Conservation (phyloP, 768 basidiomycete species). For the Strobilomyces dryophilus region DNA sequence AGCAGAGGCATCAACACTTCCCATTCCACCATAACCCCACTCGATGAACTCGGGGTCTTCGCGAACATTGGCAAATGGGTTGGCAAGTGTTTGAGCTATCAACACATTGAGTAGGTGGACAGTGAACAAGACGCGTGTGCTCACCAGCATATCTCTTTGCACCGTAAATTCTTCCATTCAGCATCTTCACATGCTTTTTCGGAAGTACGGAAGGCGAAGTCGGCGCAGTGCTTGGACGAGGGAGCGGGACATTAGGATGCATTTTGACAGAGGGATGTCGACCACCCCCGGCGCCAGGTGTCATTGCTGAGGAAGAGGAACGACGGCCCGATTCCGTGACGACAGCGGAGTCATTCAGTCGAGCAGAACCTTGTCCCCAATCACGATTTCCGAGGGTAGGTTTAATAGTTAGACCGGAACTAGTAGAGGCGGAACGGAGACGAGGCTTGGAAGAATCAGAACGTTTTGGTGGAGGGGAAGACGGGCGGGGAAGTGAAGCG, state of each 20-base stretch:
- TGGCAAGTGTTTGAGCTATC: constrained; percentile 34
- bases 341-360: background rate
- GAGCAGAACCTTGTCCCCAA: constrained; percentile 1
- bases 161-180: constrained; percentile 87
- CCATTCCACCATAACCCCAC: constrained; percentile 91
- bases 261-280: constrained; percentile 19
- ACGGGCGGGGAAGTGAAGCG: background rate
- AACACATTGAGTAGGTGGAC: background rate
- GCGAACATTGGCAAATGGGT: constrained; percentile 60
- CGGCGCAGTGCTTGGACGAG: constrained; percentile 12
- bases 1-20: constrained; percentile 39
- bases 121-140: background rate
- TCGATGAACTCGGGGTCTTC: constrained; percentile 83
- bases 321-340: constrained; percentile 13
- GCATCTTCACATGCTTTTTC: constrained; percentile 52
- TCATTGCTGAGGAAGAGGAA: constrained; percentile 18
- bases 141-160: constrained; percentile 30
- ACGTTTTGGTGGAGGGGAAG: constrained; percentile 16
- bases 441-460: constrained; percentile 4
- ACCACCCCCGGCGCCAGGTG: constrained; percentile 28
- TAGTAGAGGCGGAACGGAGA: constrained; percentile 20
- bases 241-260: background rate
- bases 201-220: constrained; percentile 1
- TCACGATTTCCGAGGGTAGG: background rate
- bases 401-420: constrained; percentile 9